These are phyloP conservation scores for Wickerhamiella alocasiicola DNA, from an alignment of 805 yeast genomes.

Conservation along the genomic window DNA sequence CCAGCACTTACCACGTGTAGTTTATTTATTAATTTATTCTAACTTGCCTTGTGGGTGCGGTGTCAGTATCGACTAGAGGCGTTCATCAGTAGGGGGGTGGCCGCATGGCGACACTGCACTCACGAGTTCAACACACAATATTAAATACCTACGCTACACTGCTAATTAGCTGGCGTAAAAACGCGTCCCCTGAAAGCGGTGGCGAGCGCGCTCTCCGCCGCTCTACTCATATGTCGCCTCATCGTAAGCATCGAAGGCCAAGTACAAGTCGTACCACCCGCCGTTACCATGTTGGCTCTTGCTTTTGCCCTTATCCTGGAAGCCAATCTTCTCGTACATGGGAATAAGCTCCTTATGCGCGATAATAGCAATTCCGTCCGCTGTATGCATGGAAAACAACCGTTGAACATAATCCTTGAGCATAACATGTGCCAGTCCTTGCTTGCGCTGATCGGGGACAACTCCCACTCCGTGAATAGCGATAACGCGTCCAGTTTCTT, in stretches of 20 bases:
- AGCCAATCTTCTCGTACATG: slow-evolving; percentile 76
- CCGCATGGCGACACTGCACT: too few species aligned
- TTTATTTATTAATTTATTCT: too few species aligned
- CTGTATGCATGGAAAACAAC: slow-evolving; percentile 74
- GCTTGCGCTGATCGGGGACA: slow-evolving; percentile 64
- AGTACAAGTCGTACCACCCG: slow-evolving; percentile 35
- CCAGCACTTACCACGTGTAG: too few species aligned
- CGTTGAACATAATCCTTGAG: slow-evolving; percentile 86
- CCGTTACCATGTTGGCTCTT: slow-evolving; percentile 45
- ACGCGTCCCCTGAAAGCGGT: too few species aligned
- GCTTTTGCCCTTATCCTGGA: slow-evolving; percentile 55
- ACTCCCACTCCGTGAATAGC: slow-evolving; percentile 78
- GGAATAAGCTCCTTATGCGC: slow-evolving; percentile 57
- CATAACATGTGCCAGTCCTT: slow-evolving; percentile 69
- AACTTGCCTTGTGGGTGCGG: too few species aligned
- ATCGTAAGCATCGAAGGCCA: slow-evolving; percentile 21
- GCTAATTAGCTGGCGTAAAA: too few species aligned
- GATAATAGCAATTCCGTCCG: slow-evolving; percentile 60
- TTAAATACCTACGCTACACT: too few species aligned
- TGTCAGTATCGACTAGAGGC: too few species aligned
- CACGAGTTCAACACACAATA: too few species aligned
- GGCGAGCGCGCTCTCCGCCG: too few species aligned
- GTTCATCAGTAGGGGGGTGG: too few species aligned
- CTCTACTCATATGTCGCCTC: too few species aligned
- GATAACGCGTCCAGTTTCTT: slow-evolving; percentile 57